phyloP scores from a whole-genome alignment of 2,329 filamentous ascomycete species.

The Colletotrichum liaoningense region DNA sequence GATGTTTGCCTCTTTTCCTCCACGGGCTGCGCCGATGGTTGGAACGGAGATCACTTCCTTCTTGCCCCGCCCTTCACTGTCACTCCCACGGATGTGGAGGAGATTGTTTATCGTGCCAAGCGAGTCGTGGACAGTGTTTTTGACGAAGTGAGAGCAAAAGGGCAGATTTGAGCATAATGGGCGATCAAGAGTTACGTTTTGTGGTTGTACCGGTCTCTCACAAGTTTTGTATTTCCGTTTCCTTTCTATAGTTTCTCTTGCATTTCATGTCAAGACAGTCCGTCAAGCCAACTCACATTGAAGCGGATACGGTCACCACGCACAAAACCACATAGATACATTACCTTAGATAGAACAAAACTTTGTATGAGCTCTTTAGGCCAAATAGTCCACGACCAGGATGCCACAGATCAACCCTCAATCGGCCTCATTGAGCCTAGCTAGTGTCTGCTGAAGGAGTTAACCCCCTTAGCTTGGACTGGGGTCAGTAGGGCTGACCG shows the following conservation, averaged over 20 bases:
- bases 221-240: neutral
- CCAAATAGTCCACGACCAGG: neutral
- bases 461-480: no score
- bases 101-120: neutral
- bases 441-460: neutral
- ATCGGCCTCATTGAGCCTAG: neutral
- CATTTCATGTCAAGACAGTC: neutral
- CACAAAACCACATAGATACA: neutral
- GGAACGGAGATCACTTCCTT: slow-evolving; percentile 75
- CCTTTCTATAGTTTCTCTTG: neutral
- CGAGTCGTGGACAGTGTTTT: neutral
- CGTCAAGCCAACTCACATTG: neutral
- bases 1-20: slow-evolving; percentile 41
- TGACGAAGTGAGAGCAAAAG: neutral
- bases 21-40: slow-evolving; percentile 68
- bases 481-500: neutral
- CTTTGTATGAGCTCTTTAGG: neutral
- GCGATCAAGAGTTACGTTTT: neutral
- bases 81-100: neutral
- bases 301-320: neutral
- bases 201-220: neutral
- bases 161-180: neutral
- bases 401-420: neutral
- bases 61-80: slow-evolving; percentile 70
- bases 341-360: neutral